Conservation (phyloP, 495 filamentous ascomycete species). For the Talaromyces trachyspermus region DNA sequence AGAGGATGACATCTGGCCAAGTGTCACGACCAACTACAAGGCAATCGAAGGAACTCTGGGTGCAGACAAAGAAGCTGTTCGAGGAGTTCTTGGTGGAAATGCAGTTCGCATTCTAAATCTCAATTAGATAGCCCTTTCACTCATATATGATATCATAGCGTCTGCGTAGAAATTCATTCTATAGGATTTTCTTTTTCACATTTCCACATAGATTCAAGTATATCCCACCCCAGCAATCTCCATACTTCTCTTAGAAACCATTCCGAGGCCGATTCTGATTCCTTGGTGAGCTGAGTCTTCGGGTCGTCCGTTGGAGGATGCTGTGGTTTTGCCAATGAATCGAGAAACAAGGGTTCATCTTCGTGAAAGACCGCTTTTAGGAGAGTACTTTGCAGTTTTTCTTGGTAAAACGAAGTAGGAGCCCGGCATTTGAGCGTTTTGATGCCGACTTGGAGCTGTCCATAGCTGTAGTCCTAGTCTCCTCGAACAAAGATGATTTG, state of each 20-base stretch:
- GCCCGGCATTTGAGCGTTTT: neutral
- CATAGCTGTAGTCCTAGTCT: neutral
- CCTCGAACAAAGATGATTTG: neutral
- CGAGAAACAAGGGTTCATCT: slow-evolving; percentile 21
- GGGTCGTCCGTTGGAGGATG: slow-evolving; percentile 15
- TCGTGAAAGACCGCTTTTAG: slow-evolving; percentile 32
- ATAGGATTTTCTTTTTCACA: neutral
- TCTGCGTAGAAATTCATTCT: slow-evolving; percentile 3
- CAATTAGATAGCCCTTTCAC: slow-evolving; percentile 17
- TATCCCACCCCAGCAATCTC: slow-evolving; percentile 44
- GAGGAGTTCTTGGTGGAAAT: slow-evolving; percentile 60
- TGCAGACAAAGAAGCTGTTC: slow-evolving; percentile 38
- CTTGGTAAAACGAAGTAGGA: slow-evolving; percentile 20
- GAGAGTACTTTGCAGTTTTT: slow-evolving; percentile 33
- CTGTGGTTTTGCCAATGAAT: slow-evolving; percentile 16
- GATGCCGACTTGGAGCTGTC: neutral
- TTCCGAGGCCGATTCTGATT: slow-evolving; percentile 20
- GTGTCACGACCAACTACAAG: slow-evolving; percentile 68
- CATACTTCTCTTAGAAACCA: slow-evolving; percentile 44
- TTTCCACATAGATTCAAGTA: slow-evolving; percentile 17
- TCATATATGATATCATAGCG: neutral
- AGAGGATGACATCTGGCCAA: slow-evolving; percentile 64
- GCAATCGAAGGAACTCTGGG: slow-evolving; percentile 59
- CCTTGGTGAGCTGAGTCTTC: neutral
- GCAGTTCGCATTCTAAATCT: slow-evolving; percentile 57